Evolutionary conservation across 192 early-diverging fungal species (phyloP).

Genomic region (Coemansia sp.): DNA sequence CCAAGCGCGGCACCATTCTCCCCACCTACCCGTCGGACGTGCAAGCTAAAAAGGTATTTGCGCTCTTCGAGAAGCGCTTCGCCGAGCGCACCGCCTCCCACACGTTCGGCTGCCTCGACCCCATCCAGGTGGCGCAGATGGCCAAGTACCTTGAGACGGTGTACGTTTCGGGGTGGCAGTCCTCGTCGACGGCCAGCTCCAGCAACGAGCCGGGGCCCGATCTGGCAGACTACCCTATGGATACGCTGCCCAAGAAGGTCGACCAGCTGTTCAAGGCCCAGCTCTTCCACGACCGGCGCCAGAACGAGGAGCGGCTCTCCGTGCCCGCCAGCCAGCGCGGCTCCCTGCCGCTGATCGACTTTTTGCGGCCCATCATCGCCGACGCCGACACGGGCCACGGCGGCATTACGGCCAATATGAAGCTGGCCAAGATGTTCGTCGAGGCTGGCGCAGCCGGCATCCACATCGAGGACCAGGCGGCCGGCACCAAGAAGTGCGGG

Average conservation of each 20-base stretch:
- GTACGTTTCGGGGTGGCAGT: slow-evolving; percentile 99
- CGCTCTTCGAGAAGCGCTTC: slow-evolving; percentile 75
- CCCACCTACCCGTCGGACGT: slow-evolving; percentile 76
- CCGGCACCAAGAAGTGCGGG: slow-evolving; percentile 98
- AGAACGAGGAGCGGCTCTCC: slow-evolving; percentile 84
- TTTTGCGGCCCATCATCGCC: slow-evolving; percentile 92
- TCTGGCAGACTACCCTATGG: slow-evolving; percentile 99
- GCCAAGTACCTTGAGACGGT: slow-evolving; percentile 95
- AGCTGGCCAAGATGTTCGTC: slow-evolving; percentile 96
- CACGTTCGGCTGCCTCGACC: slow-evolving; percentile 94
- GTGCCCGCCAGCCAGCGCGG: slow-evolving; percentile 66
- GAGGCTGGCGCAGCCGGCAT: slow-evolving; percentile 96
- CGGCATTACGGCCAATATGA: slow-evolving; percentile 97
- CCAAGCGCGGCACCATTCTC: slow-evolving; percentile 82
- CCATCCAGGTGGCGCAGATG: slow-evolving; percentile 96
- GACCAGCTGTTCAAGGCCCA: slow-evolving; percentile 98
- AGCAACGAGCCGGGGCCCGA: slow-evolving; percentile 97
- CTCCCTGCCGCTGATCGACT: slow-evolving; percentile 77
- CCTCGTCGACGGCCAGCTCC: slow-evolving; percentile 90
- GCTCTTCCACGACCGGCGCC: slow-evolving; percentile 96
- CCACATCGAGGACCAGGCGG: slow-evolving; percentile 91
- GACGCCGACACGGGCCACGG: slow-evolving; percentile 99
- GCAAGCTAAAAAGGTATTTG: slow-evolving; percentile 95
- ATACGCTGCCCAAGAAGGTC: slow-evolving; percentile 97
- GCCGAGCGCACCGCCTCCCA: slow-evolving; percentile 76